Evolutionary conservation across 257 asterid species (phyloP).

Genomic region (Gynochthodes officinalis): DNA sequence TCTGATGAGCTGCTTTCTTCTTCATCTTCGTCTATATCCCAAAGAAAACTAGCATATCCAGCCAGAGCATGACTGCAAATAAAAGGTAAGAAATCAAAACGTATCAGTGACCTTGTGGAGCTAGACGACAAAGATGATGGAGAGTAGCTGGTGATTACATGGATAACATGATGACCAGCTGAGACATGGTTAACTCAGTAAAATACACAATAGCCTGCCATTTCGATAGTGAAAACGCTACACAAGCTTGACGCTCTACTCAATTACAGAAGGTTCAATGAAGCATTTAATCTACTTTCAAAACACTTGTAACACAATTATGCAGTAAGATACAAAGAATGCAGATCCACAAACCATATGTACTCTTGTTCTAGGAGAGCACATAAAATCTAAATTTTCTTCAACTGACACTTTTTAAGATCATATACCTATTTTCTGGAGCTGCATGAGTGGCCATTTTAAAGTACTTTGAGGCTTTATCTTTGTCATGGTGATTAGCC

Average conservation of each 20-base stretch:
- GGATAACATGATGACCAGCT: neutral
- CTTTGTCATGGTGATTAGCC: conserved; percentile 59
- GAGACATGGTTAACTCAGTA: neutral
- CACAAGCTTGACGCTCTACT: neutral
- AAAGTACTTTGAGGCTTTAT: conserved; percentile 56
- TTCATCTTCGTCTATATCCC: conserved; percentile 69
- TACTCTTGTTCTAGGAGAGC: neutral
- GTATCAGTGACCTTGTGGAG: neutral
- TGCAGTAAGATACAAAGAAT: neutral
- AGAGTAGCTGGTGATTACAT: neutral
- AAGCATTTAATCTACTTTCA: neutral
- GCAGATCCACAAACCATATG: neutral
- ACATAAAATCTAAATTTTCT: neutral
- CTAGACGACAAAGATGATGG: neutral
- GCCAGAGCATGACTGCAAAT: conserved; percentile 70
- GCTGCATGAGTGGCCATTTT: conserved; percentile 61
- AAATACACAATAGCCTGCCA: neutral
- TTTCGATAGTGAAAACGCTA: neutral
- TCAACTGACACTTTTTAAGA: neutral
- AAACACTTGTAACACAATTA: neutral
- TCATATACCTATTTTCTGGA: conserved; percentile 61
- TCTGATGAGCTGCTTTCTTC: conserved; percentile 32
- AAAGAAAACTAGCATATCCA: conserved; percentile 73
- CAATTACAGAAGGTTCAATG: neutral
- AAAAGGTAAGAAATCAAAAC: conserved; percentile 11